Evolutionary conservation across 2,329 filamentous ascomycete genomes (phyloP).

Genomic region (Alternaria ventricosa): DNA sequence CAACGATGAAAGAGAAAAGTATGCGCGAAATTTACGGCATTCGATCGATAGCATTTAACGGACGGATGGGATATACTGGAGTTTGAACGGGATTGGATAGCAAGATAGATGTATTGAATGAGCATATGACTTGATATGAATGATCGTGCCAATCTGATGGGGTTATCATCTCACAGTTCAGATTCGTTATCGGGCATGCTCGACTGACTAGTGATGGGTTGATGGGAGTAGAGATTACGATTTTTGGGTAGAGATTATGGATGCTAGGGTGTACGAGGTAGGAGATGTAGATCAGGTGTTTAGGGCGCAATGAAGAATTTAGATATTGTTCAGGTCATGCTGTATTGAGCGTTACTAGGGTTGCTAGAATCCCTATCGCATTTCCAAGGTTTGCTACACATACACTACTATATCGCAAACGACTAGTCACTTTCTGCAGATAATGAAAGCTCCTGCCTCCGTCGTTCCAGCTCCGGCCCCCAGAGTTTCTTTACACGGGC

Average conservation of each 20-base stretch:
- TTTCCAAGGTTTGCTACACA: background rate
- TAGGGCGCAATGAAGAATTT: background rate
- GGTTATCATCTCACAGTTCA: background rate
- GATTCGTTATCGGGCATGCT: background rate
- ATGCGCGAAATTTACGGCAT: background rate
- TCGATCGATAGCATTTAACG: background rate
- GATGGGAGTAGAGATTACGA: background rate
- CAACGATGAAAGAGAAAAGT: background rate
- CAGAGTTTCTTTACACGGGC: background rate
- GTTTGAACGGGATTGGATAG: background rate
- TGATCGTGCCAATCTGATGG: fast-evolving
- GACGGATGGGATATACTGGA: background rate
- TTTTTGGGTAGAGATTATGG: background rate
- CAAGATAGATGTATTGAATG: background rate
- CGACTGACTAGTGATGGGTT: background rate
- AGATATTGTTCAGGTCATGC: background rate
- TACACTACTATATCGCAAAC: background rate
- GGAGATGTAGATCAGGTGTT: background rate
- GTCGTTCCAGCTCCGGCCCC: background rate
- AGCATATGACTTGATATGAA: fast-evolving
- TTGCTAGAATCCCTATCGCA: background rate
- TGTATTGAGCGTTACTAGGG: background rate
- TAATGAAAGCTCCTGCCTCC: background rate
- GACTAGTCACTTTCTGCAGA: background rate
- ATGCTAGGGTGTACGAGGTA: background rate